A percentile compares a stretch with the other conserved stretches of the same genome.
Evolutionary conservation across 2,329 filamentous ascomycete species (phyloP).

Genomic region (Colletotrichum orchidophilum): DNA sequence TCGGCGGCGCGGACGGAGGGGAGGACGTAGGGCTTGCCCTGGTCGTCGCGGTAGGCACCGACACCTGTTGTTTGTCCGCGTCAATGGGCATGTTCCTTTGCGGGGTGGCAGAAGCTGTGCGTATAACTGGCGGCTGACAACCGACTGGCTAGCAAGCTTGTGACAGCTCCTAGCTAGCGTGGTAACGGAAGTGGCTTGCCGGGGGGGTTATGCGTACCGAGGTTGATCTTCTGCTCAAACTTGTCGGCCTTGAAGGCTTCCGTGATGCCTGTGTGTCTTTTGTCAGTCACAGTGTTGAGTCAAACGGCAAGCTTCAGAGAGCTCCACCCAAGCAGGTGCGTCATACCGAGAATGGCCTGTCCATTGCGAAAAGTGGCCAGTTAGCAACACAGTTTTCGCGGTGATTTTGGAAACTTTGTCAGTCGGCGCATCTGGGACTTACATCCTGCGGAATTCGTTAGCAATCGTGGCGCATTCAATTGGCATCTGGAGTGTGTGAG

Average conservation of each 20-base stretch:
- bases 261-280: slow-evolving; percentile 74
- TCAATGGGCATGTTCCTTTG: background rate
- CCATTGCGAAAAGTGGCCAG: slow-evolving; percentile 34
- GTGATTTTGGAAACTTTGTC: background rate
- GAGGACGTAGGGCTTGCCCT: slow-evolving; percentile 97
- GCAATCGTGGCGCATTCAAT: slow-evolving; percentile 43
- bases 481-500: slow-evolving; percentile 22
- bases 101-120: background rate
- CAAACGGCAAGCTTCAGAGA: background rate
- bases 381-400: slow-evolving; percentile 28
- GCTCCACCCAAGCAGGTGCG: slow-evolving; percentile 26
- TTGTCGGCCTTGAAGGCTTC: slow-evolving; percentile 98
- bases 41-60: slow-evolving; percentile 97
- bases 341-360: slow-evolving; percentile 80
- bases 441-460: slow-evolving; percentile 48
- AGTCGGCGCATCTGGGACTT: slow-evolving; percentile 35
- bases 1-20: slow-evolving; percentile 92
- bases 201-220: slow-evolving; percentile 67
- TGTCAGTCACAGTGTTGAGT: slow-evolving; percentile 38
- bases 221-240: slow-evolving; percentile 96
- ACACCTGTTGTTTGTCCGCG: slow-evolving; percentile 68
- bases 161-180: slow-evolving; percentile 13
- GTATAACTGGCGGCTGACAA: slow-evolving; percentile 3
- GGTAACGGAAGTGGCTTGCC: background rate
- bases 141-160: slow-evolving; percentile 11